These are phyloP conservation scores for Evansstolkia leycettana DNA, from an alignment of 495 filamentous ascomycete genomes.

Conservation along the genomic window DNA sequence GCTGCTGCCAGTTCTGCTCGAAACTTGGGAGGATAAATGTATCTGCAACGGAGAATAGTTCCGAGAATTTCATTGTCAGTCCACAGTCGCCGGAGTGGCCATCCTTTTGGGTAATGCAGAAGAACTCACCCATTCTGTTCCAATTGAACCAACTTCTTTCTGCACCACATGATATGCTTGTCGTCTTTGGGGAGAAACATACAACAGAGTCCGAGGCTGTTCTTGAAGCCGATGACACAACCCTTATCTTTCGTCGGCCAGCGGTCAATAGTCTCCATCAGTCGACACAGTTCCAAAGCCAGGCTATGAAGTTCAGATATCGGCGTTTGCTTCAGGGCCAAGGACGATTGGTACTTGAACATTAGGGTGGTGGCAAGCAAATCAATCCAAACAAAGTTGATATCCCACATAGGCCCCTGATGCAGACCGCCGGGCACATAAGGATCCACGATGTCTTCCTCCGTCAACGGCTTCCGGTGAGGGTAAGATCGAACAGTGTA, in stretches of 20 bases:
- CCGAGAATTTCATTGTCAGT: neutral
- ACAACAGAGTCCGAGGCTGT: constrained; percentile 60
- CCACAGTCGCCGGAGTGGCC: no score
- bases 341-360: constrained; percentile 61
- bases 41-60: constrained; percentile 44
- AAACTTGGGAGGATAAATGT: constrained; percentile 65
- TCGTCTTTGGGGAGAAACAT: constrained; percentile 66
- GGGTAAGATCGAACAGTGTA: constrained; percentile 48
- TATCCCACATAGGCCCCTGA: constrained; percentile 52
- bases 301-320: constrained; percentile 41
- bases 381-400: constrained; percentile 65
- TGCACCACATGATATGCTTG: constrained; percentile 70
- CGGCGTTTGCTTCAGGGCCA: constrained; percentile 35
- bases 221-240: constrained; percentile 58
- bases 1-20: constrained; percentile 59
- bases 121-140: constrained; percentile 73
- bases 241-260: constrained; percentile 63
- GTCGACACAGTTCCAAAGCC: constrained; percentile 58
- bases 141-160: constrained; percentile 63
- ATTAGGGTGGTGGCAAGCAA: constrained; percentile 68
- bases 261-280: constrained; percentile 64
- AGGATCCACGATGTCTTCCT: constrained; percentile 60
- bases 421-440: constrained; percentile 56
- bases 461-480: constrained; percentile 32
- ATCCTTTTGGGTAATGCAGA: neutral